phyloP scores from a whole-genome alignment of 176 grass and related monocot species.

The Cenchrus purpureus region DNA sequence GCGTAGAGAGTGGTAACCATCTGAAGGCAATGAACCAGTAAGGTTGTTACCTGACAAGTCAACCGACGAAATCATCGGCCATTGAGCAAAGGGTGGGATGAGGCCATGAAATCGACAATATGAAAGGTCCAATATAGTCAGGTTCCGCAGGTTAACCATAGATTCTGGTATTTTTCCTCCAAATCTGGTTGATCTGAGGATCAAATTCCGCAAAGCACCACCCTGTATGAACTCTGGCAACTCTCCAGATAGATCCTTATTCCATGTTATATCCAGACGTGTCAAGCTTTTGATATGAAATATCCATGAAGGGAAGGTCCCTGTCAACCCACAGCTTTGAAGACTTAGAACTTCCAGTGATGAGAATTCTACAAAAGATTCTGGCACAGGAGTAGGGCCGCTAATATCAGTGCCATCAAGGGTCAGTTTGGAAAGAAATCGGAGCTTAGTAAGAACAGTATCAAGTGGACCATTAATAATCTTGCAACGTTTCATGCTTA shows the following conservation, averaged over 20 bases:
- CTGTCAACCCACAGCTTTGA: conserved; percentile 27
- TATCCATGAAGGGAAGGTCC: conserved; percentile 38
- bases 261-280: conserved; percentile 35
- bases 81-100: conserved; percentile 45
- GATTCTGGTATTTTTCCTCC: conserved; percentile 44
- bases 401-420: conserved; percentile 44
- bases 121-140: conserved; percentile 52
- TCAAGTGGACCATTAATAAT: conserved; percentile 35
- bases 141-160: conserved; percentile 33
- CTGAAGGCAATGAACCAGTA: conserved; percentile 33
- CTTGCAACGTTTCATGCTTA: conserved; percentile 44
- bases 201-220: neutral
- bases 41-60: conserved; percentile 48
- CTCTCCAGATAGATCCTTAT: conserved; percentile 39
- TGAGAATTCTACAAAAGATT: conserved; percentile 41
- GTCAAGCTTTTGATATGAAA: conserved; percentile 47
- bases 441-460: conserved; percentile 23
- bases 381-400: conserved; percentile 23
- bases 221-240: conserved; percentile 38
- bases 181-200: conserved; percentile 21
- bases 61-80: conserved; percentile 32
- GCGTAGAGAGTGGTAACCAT: neutral
- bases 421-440: conserved; percentile 26
- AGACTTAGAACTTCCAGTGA: conserved; percentile 39
- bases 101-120: conserved; percentile 40